phyloP scores from a whole-genome alignment of 441 rosid species.

The California macrophylla region DNA sequence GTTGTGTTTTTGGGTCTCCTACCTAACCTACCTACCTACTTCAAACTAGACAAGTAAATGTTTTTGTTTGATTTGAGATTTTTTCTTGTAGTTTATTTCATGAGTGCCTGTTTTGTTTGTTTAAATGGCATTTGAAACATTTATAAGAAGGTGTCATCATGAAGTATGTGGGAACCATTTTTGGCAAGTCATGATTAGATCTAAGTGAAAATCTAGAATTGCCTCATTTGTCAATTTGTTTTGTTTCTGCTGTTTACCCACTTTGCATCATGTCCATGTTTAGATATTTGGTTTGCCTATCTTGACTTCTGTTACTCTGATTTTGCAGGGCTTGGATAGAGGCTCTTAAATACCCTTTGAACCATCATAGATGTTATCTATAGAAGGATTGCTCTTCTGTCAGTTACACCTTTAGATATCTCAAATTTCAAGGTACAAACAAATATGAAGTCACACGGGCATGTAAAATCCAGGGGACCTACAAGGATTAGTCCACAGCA shows the following conservation, averaged over 20 bases:
- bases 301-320: not conserved
- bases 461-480: slow-evolving; percentile 34
- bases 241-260: not conserved
- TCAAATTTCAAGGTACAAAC: not conserved
- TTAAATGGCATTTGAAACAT: not conserved
- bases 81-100: not conserved
- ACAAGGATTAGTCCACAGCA: slow-evolving; percentile 39
- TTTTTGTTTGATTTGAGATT: not conserved
- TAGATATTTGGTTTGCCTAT: not conserved
- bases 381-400: not conserved
- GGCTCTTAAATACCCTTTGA: not conserved
- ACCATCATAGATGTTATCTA: not conserved
- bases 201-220: not conserved
- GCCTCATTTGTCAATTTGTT: not conserved
- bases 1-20: not conserved
- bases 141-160: not conserved
- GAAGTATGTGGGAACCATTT: not conserved
- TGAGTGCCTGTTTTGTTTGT: not conserved
- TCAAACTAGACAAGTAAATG: not conserved
- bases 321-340: not conserved
- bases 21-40: not conserved
- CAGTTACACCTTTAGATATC: not conserved
- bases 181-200: not conserved
- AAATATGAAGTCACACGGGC: slow-evolving; percentile 37
- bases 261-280: not conserved